These are phyloP conservation scores for Sordaria brevicollis DNA, from an alignment of 495 filamentous ascomycete species.

Conservation along the genomic window DNA sequence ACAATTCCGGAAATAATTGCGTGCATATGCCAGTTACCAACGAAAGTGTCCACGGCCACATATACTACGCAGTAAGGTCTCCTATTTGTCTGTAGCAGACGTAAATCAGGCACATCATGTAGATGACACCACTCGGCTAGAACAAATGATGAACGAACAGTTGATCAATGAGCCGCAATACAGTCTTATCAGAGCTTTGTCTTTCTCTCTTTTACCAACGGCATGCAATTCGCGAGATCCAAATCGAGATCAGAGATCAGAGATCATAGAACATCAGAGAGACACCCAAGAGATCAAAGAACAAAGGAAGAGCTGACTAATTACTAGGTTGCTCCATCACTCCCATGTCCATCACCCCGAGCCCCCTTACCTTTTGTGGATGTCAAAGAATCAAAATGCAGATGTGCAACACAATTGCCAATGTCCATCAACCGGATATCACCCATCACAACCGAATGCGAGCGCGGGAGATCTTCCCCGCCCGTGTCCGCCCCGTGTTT, in stretches of 20 bases:
- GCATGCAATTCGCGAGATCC: not conserved
- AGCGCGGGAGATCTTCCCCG: not conserved
- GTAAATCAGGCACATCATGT: not conserved
- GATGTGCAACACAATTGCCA: not conserved
- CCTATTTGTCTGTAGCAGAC: not conserved
- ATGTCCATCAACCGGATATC: not conserved
- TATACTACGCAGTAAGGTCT: not conserved
- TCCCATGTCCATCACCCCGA: too few relatives aligned
- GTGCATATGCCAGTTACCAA: too few relatives aligned
- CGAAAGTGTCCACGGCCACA: too few relatives aligned
- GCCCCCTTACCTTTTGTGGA: not conserved
- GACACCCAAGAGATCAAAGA: not conserved
- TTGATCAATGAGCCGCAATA: not conserved
- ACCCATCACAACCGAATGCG: not conserved
- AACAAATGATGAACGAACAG: not conserved
- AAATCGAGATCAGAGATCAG: not conserved
- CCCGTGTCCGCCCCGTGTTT: not conserved
- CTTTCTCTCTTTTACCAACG: not conserved
- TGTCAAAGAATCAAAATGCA: not conserved
- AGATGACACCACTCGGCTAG: not conserved
- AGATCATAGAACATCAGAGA: not conserved
- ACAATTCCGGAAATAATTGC: not conserved
- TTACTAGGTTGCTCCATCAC: not conserved
- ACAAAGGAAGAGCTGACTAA: not conserved
- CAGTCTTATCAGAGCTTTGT: not conserved